Percentiles rank a stretch among this genome's conserved stretches.
phyloP scores from a whole-genome alignment of 768 basidiomycete species.

The Kwoniella dejecticola region DNA sequence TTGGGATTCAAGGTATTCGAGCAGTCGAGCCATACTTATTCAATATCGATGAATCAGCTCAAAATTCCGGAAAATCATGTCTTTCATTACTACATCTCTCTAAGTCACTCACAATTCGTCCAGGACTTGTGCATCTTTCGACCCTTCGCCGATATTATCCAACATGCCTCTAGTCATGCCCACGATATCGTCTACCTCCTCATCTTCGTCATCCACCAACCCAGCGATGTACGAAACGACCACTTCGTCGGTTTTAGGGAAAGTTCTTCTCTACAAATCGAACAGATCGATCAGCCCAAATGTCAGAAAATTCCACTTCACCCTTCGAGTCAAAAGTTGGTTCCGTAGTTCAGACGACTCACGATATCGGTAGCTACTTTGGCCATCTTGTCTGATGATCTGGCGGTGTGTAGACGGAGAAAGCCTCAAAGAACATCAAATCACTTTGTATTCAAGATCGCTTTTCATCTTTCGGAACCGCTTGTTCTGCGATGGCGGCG shows the following conservation, averaged over 20 bases:
- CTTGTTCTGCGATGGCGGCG: too few relatives aligned
- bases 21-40: constrained; percentile 49
- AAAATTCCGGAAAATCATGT: not conserved
- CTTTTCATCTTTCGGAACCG: too few relatives aligned
- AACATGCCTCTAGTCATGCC: constrained; percentile 56
- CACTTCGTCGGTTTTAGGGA: constrained; percentile 55
- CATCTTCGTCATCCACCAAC: constrained; percentile 57
- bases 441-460: too few relatives aligned
- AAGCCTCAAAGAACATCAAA: too few relatives aligned
- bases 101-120: constrained; percentile 51
- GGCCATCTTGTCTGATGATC: constrained; percentile 18
- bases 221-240: constrained; percentile 57
- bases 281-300: not conserved
- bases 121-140: constrained; percentile 32
- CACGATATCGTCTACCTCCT: constrained; percentile 55
- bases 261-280: constrained; percentile 41
- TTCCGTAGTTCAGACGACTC: not conserved
- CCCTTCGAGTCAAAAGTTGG: too few relatives aligned
- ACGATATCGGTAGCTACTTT: constrained; percentile 28
- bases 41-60: not conserved
- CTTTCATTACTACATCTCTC: not conserved
- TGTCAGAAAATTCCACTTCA: not conserved
- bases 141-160: constrained; percentile 34
- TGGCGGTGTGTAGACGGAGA: too few relatives aligned
- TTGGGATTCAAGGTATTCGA: constrained; percentile 51